Base-by-base conservation (phyloP, 768 basidiomycete species). In the Sistotremastrum niveocremeum region DNA sequence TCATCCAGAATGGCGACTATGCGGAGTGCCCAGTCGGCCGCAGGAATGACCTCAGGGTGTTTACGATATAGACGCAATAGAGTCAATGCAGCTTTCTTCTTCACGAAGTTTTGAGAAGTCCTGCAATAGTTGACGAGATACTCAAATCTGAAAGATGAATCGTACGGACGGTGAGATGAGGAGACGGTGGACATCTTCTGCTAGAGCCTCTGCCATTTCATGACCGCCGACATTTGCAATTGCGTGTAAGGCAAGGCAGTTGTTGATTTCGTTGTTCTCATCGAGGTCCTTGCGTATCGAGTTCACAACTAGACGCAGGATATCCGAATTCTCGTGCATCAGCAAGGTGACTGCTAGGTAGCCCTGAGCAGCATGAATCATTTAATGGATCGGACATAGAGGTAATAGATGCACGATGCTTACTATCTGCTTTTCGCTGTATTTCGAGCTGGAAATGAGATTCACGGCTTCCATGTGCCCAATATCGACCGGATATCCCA, bases 401-500 rank as follows among this genome's bases (percentile, higher is more conserved):
- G 28, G 37, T 37, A 29, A 9, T 20, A 39, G n/a, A 38, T 20
- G 20, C 20, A 46, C 36, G 32, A 45, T 30, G 63, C 87, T 53
- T 60, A 95, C 94, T 51, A 99, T 98, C 63, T 99, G 95, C 65
- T 99, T 99, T 69, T 99, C 95, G 57, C 84, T 90, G 60, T 99
- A 99, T 57, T 97, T 98, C 33, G 76, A 64, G 57, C 87, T 90
- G 30, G 93, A 86, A 53, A 99, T 97, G 52, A 99, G 74, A 62
- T 99, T 98, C 53, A 98, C 90, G 29, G 95, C 94, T 59, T 98
- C 93, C 93, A 98, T 95, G 62, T 98, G 95, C 10, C 95, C 95
- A 20, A 98, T 78, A 60, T 99, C 95, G 54, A 98, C 91, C 65
- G 95, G 94, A 70, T 99, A 99, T 38, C 95, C 95, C 49, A 99